Conservation (phyloP, 2,329 filamentous ascomycete genomes). For the Mariannaea sp. region DNA sequence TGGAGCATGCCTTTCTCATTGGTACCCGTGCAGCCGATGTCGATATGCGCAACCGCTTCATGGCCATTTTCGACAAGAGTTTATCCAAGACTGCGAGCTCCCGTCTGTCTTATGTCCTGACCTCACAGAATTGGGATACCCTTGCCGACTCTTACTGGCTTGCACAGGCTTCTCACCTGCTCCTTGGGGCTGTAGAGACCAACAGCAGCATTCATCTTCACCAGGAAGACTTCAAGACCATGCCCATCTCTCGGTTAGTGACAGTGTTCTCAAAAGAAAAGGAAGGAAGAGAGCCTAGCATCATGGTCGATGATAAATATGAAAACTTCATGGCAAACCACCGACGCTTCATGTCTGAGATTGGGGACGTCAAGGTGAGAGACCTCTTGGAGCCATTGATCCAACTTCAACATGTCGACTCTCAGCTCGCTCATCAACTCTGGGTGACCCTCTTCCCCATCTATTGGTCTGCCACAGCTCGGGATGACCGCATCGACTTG, state of each 20-base stretch:
- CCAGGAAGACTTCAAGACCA: slow-evolving; percentile 79
- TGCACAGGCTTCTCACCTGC: slow-evolving; percentile 88
- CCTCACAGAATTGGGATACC: slow-evolving; percentile 95
- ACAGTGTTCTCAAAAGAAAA: slow-evolving; percentile 77
- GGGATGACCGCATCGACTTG: slow-evolving; percentile 87
- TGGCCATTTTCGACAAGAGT: slow-evolving; percentile 94
- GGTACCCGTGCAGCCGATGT: slow-evolving; percentile 92
- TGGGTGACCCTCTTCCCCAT: slow-evolving; percentile 93
- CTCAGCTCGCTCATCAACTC: slow-evolving; percentile 79
- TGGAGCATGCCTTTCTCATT: slow-evolving; percentile 98
- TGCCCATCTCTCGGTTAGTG: slow-evolving; percentile 75
- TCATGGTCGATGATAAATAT: slow-evolving; percentile 81
- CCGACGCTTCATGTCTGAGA: slow-evolving; percentile 79
- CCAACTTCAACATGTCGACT: slow-evolving; percentile 90
- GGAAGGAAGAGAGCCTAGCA: slow-evolving; percentile 65
- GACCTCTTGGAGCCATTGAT: slow-evolving; percentile 89
- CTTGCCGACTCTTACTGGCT: slow-evolving; percentile 96
- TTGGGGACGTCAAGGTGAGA: slow-evolving; percentile 83
- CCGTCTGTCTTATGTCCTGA: slow-evolving; percentile 85
- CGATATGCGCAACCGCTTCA: slow-evolving; percentile 95
- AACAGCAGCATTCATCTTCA: slow-evolving; percentile 79
- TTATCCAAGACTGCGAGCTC: slow-evolving; percentile 90
- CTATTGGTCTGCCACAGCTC: slow-evolving; percentile 86
- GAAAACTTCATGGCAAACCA: slow-evolving; percentile 80
- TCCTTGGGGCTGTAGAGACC: slow-evolving; percentile 89